These are phyloP conservation scores for Cucumis melo DNA, from an alignment of 306 rosid genomes.

Conservation along the genomic window DNA sequence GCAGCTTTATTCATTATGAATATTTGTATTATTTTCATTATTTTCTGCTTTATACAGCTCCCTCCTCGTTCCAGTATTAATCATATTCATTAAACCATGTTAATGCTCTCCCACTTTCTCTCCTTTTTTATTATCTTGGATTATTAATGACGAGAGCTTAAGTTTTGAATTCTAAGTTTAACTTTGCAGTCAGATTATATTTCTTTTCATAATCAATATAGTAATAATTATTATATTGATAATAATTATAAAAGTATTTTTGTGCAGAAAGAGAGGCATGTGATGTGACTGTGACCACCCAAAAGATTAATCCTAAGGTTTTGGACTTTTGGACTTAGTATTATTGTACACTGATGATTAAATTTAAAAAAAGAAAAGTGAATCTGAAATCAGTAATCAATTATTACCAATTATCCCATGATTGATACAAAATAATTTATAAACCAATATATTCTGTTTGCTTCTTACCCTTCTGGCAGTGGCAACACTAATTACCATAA, in stretches of 20 bases:
- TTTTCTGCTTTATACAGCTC: background rate
- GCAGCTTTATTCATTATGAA: background rate
- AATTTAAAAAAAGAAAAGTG: background rate
- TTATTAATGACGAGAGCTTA: background rate
- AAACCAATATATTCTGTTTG: background rate
- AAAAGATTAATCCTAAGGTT: background rate
- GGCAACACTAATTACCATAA: background rate
- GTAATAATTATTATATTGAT: background rate
- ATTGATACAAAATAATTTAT: background rate
- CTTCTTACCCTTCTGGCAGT: background rate
- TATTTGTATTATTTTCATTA: background rate
- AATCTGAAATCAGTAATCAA: background rate
- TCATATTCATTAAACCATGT: background rate
- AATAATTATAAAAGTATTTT: background rate
- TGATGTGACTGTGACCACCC: background rate
- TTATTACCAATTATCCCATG: conserved; percentile 1
- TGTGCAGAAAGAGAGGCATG: background rate
- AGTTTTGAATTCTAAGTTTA: background rate
- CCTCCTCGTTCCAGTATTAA: background rate
- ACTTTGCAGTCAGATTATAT: background rate
- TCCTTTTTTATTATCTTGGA: background rate
- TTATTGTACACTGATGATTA: background rate
- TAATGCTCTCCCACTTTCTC: conserved; percentile 1
- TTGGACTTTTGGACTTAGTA: background rate
- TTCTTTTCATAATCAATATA: background rate